Base-by-base conservation (phyloP, 257 asterid species). In the Perilla frutescens region DNA sequence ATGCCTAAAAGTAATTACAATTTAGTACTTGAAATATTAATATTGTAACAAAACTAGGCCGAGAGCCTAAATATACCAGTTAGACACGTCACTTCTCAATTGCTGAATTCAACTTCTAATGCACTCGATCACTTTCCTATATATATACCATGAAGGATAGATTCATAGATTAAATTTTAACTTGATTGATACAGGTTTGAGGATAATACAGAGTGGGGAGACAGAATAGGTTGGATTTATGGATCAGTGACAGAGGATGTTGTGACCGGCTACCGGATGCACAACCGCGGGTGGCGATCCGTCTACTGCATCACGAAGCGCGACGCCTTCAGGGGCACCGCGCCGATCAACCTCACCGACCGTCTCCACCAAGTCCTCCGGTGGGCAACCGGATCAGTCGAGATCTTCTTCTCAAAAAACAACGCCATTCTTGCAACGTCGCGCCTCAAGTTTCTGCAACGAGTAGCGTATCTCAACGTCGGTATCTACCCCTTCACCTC, bases 201-300 rank as follows among this genome's bases (percentile, higher is more conserved):
- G 72, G 99, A 94, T 80, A 91, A 94, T 14, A 87, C 99, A 1
- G 99, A 94, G 66, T 94, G 99, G 99, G 99, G 99, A 73, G 99
- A 94, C 31, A 81, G 99, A 75, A 61, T 91, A 14, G 99, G 99
- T 0, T 94, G 99, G 99, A 94, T 94, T 53, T 94, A 94, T 29
- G 99, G 99, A 57, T 94, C 99, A 1, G 97, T 94, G 31, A 94
- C 97, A 4, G 99, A 94, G 66, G 97, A 94, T 29, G 99, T 94
- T 74, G 99, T 94, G 50, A 94, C 99, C 3, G 99, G 99, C 15
- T 94, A 94, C 74, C 92, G 99, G 4, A 94, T 94, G 99, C 99
- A 94, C 90, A 94, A 94, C 78, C 97, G 99, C 20, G 99, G 99
- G 4, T 94, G 99, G 99, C 82, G 97, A 7, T 94, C 98, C 0